Evolutionary conservation across 2,329 filamentous ascomycete species (phyloP).

Genomic region (Acephala macrosclerotiorum): DNA sequence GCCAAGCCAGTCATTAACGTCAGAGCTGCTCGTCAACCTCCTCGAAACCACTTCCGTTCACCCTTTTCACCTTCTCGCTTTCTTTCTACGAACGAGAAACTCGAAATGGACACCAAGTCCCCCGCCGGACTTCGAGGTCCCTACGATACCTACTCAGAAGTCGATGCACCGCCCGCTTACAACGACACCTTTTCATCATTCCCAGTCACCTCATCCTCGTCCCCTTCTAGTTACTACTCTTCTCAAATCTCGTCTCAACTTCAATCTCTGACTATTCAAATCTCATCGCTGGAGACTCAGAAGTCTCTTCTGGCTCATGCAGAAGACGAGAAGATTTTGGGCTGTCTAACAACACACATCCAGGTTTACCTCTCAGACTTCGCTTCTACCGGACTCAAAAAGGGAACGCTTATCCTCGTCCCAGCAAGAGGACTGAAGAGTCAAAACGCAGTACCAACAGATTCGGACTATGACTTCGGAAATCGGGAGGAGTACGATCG

Average conservation of each 20-base stretch:
- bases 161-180: constrained; percentile 37
- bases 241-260: constrained; percentile 39
- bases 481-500: constrained; percentile 32
- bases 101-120: constrained; percentile 36
- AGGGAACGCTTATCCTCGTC: constrained; percentile 40
- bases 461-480: constrained; percentile 37
- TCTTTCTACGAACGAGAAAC: neutral
- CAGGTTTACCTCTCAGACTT: constrained; percentile 40
- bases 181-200: constrained; percentile 31
- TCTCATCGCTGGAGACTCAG: constrained; percentile 34
- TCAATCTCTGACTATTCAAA: constrained; percentile 32
- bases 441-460: constrained; percentile 34
- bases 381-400: constrained; percentile 32
- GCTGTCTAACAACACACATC: constrained; percentile 38
- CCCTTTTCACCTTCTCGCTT: neutral
- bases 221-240: constrained; percentile 33
- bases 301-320: constrained; percentile 34
- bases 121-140: constrained; percentile 4
- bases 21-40: neutral
- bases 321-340: constrained; percentile 39
- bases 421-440: constrained; percentile 34
- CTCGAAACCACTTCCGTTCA: neutral
- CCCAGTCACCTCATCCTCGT: constrained; percentile 9
- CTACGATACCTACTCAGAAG: constrained; percentile 24
- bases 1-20: neutral